Conservation (phyloP, 805 yeast genomes). For the Kurtzmaniella fragi region DNA sequence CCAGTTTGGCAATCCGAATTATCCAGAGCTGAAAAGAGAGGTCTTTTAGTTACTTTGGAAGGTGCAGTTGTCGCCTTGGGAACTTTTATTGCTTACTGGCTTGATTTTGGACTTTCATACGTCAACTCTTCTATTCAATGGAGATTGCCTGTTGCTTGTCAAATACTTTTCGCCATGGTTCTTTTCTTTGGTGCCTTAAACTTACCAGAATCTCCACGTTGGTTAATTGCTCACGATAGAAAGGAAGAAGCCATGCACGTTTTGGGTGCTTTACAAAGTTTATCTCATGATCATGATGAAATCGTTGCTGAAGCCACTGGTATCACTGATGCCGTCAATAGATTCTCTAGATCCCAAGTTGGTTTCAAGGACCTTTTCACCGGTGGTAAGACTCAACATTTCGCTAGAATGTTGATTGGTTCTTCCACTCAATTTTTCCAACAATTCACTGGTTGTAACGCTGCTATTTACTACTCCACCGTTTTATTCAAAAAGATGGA, state of each 20-base stretch:
- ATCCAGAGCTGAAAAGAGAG: slow-evolving; percentile 40
- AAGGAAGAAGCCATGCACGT: slow-evolving; percentile 45
- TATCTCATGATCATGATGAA: slow-evolving; percentile 31
- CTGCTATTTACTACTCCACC: slow-evolving; percentile 62
- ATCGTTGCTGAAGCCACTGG: slow-evolving; percentile 41
- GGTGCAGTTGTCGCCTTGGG: slow-evolving; percentile 62
- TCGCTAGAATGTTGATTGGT: slow-evolving; percentile 57
- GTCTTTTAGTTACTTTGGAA: slow-evolving; percentile 35
- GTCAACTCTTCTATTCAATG: slow-evolving; percentile 42
- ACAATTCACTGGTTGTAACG: slow-evolving; percentile 69
- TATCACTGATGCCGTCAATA: slow-evolving; percentile 46
- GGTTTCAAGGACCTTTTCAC: slow-evolving; percentile 40
- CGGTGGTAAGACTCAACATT: slow-evolving; percentile 57
- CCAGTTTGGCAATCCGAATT: slow-evolving; percentile 45
- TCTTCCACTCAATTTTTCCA: slow-evolving; percentile 65
- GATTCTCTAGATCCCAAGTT: slow-evolving; percentile 41
- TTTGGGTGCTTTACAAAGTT: slow-evolving; percentile 38
- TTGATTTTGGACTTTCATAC: slow-evolving; percentile 62
- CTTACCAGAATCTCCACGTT: slow-evolving; percentile 72
- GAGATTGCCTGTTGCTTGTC: slow-evolving; percentile 51
- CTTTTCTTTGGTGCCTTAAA: slow-evolving; percentile 36
- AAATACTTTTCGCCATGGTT: slow-evolving; percentile 51
- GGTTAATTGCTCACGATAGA: slow-evolving; percentile 53
- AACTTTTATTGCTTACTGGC: slow-evolving; percentile 63
- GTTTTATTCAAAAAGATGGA: slow-evolving; percentile 50